These are phyloP conservation scores for Claviceps sp. DNA, from an alignment of 2,329 filamentous ascomycete genomes.

Conservation along the genomic window DNA sequence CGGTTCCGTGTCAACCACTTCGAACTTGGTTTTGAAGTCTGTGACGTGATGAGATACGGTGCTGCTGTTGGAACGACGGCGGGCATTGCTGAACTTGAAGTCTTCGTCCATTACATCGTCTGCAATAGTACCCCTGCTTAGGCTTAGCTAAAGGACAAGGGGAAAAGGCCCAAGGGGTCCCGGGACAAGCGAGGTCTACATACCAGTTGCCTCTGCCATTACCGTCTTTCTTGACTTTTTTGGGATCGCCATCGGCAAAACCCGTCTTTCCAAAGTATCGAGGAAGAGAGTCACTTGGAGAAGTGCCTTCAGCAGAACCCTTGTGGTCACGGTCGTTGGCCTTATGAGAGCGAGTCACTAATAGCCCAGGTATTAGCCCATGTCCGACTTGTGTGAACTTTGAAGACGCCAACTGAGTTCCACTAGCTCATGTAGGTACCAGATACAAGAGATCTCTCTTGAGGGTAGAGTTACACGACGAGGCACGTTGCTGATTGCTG, in stretches of 20 bases:
- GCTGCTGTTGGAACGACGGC: slow-evolving; percentile 87
- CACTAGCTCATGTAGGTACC: neutral
- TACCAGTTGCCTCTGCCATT: slow-evolving; percentile 91
- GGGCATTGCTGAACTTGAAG: slow-evolving; percentile 73
- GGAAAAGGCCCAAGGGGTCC: neutral
- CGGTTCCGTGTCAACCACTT: slow-evolving; percentile 75
- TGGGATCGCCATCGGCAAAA: slow-evolving; percentile 67
- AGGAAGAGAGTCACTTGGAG: slow-evolving; percentile 61
- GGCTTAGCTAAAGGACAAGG: neutral
- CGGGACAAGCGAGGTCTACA: slow-evolving; percentile 18
- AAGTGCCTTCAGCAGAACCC: slow-evolving; percentile 61
- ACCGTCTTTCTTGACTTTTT: slow-evolving; percentile 94
- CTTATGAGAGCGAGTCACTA: slow-evolving; percentile 98
- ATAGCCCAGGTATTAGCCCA: neutral
- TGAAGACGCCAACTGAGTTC: neutral
- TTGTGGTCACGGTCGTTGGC: slow-evolving; percentile 85
- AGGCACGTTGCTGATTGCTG: no score
- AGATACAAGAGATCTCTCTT: neutral
- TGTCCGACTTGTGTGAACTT: neutral
- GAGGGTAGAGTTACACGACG: neutral
- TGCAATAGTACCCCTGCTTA: slow-evolving; percentile 62
- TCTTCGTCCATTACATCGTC: slow-evolving; percentile 74
- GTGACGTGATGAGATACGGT: slow-evolving; percentile 54
- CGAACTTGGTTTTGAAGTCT: slow-evolving; percentile 94
- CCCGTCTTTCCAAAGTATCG: slow-evolving; percentile 89